A percentile compares a stretch with the other conserved stretches of the same genome.
These are phyloP conservation scores for Chlamydomonas incerta DNA, from an alignment of 139 green algal genomes.

Conservation along the genomic window DNA sequence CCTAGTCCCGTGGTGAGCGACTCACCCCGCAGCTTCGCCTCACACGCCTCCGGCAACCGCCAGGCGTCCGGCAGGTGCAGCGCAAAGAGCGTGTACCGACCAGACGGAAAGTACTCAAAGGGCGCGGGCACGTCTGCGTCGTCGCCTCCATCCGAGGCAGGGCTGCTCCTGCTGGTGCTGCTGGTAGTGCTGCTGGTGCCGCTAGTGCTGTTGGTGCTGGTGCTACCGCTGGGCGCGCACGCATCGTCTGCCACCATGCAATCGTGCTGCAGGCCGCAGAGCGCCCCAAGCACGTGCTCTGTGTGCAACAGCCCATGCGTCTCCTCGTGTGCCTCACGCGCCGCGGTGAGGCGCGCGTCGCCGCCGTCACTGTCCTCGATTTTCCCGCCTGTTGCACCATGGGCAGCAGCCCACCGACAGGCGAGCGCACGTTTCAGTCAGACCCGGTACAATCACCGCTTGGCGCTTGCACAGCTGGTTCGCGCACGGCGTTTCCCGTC, in stretches of 20 bases:
- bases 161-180: neutral
- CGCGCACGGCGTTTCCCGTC: too few relatives aligned
- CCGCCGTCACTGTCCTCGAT: neutral
- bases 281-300: neutral
- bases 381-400: constrained; percentile 25
- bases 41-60: neutral
- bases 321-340: constrained; percentile 27
- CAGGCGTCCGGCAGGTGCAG: constrained; percentile 22
- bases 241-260: neutral
- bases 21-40: neutral
- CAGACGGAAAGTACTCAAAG: neutral
- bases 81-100: constrained; percentile 18
- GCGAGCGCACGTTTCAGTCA: too few relatives aligned
- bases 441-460: too few relatives aligned
- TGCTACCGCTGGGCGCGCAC: neutral
- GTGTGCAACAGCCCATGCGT: neutral
- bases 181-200: too few relatives aligned
- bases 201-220: neutral
- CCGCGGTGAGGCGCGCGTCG: neutral
- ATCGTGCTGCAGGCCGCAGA: neutral
- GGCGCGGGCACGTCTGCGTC: neutral
- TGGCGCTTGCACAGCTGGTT: too few relatives aligned
- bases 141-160: too few relatives aligned
- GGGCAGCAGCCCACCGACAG: neutral
- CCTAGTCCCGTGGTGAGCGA: neutral